Evolutionary conservation across 805 yeast genomes (phyloP), one percentile per base, ranked within the genome.

Genomic region (Kluyveromyces dobzhanskii): DNA sequence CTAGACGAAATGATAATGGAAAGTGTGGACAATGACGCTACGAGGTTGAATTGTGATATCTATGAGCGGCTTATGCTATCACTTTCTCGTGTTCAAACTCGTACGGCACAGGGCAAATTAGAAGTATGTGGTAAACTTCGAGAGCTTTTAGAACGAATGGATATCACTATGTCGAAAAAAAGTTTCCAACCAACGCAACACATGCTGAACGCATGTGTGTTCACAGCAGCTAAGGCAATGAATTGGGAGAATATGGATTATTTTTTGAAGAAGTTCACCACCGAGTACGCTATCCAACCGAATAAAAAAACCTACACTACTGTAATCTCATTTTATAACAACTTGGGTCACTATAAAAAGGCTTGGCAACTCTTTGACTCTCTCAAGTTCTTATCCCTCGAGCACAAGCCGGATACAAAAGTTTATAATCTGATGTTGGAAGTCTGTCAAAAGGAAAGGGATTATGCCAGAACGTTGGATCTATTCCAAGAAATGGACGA

Each of bases 291-390:
- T 7, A 32, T 57, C 8, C 28, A 44, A 11, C 62, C 61, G 16
- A 55, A 57, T 33, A 56, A 43, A 36, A 46, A 47, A 13, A 57
- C 53, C 28, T 54, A 46, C 32, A 57, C 62, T 6, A 49, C 55
- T 2, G 44, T 59, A 12, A 48, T 57, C 14, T 57, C 54, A 35
- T 57, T 51, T 35, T 59, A 54, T 25, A 39, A 43, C 3, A 41
- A 43, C 27, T 8, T 43, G 16, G 46, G 49, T 9, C 21, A 44
- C 5, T 28, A 38, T 10, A 40, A 46, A 18, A 77, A 80, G 44
- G 94, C 95, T 0, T 71, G 73, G 40, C 77, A 77, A 32, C 65
- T 84, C 2, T 92, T 92, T 60, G 86, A 81, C 47, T 76, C 85
- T 44, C 78, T 92, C 87, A 90, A 86, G 54, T 90, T 85, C 56